These are phyloP conservation scores for Exophiala aquamarina DNA, from an alignment of 2,329 filamentous ascomycete genomes.

Conservation along the genomic window DNA sequence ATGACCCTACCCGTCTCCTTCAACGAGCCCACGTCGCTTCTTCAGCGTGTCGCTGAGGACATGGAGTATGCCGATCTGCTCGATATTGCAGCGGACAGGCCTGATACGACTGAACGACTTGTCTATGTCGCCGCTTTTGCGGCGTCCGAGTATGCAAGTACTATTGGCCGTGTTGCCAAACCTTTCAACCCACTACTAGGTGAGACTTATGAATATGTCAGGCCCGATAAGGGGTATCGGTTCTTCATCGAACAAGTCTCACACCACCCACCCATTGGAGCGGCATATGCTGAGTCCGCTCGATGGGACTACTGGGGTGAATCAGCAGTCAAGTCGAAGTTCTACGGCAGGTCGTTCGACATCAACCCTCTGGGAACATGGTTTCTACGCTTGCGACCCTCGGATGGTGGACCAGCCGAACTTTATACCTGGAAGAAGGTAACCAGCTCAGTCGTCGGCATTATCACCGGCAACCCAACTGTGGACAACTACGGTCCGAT, in stretches of 20 bases:
- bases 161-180: constrained; percentile 93
- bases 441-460: constrained; percentile 94
- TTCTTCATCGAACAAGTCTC: constrained; percentile 99
- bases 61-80: constrained; percentile 97
- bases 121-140: constrained; percentile 96
- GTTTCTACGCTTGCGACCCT: constrained; percentile 84
- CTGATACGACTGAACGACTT: constrained; percentile 86
- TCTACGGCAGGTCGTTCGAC: constrained; percentile 96
- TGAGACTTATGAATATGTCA: constrained; percentile 94
- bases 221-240: constrained; percentile 94
- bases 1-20: constrained; percentile 98
- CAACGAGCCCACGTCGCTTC: constrained; percentile 93
- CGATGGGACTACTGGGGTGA: constrained; percentile 98
- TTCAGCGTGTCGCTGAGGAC: constrained; percentile 94
- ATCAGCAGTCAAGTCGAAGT: constrained; percentile 92
- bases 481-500: constrained; percentile 98
- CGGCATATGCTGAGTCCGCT: constrained; percentile 86
- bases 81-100: constrained; percentile 79
- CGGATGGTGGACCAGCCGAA: constrained; percentile 73
- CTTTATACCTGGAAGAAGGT: constrained; percentile 99
- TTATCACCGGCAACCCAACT: constrained; percentile 92
- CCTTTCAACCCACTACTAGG: constrained; percentile 96
- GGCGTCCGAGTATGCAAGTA: constrained; percentile 94
- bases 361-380: constrained; percentile 95
- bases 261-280: constrained; percentile 92